phyloP scores from a whole-genome alignment of 257 asterid genomes.

The Solanum dulcamara region DNA sequence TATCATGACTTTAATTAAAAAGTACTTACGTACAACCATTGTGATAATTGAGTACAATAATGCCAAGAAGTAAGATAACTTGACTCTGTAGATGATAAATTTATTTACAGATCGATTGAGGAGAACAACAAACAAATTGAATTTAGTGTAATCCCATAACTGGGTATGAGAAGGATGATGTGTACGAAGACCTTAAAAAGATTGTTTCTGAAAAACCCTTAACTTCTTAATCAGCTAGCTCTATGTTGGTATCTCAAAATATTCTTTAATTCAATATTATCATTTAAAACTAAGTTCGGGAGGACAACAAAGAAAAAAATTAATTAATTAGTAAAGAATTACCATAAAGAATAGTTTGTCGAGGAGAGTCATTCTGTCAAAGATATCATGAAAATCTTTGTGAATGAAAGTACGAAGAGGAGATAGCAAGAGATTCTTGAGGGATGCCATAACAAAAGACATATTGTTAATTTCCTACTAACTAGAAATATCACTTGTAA shows the following conservation, averaged over 20 bases:
- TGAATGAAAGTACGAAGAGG: conserved; percentile 31
- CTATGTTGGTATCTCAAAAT: neutral
- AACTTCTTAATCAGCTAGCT: neutral
- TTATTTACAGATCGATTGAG: neutral
- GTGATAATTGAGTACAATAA: neutral
- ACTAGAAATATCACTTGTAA: neutral
- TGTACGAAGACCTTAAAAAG: neutral
- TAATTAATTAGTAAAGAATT: neutral
- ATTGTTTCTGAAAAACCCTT: neutral
- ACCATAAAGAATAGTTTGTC: conserved; percentile 44
- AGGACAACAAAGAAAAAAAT: neutral
- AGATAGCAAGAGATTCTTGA: conserved; percentile 15
- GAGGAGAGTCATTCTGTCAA: conserved; percentile 26
- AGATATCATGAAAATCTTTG: conserved; percentile 29
- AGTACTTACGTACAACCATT: neutral
- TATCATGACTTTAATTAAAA: neutral
- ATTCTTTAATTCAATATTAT: neutral
- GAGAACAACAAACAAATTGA: neutral
- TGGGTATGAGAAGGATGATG: no score
- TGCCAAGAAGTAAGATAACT: neutral
- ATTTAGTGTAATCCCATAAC: no score
- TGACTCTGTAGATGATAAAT: neutral
- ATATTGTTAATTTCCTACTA: neutral
- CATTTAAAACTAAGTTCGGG: neutral
- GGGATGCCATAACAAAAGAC: conserved; percentile 4